phyloP scores from a whole-genome alignment of 2,329 filamentous ascomycete genomes.

The Orbilia oligospora region DNA sequence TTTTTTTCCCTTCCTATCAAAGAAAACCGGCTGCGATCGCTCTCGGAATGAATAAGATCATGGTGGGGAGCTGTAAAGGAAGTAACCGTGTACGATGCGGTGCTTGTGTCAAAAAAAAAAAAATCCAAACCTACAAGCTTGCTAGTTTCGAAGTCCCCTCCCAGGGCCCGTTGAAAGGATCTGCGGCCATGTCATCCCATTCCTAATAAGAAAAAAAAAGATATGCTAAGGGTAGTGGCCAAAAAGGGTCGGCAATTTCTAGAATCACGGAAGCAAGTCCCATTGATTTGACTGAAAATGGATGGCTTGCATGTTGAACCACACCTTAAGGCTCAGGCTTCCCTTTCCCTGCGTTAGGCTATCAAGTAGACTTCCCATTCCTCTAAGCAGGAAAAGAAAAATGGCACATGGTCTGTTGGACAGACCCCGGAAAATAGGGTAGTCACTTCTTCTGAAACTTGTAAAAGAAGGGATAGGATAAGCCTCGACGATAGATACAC shows the following conservation, averaged over 20 bases:
- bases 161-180: constrained; percentile 57
- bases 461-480: constrained; percentile 13
- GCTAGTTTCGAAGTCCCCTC: constrained; percentile 8
- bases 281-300: constrained; percentile 22
- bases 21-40: constrained; percentile 45
- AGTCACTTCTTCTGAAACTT: constrained; percentile 34
- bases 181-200: constrained; percentile 47
- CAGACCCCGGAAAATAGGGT: constrained; percentile 8
- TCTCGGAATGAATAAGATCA: constrained; percentile 38
- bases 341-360: constrained; percentile 36
- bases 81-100: constrained; percentile 59
- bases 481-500: not conserved
- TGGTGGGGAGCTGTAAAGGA: constrained; percentile 52
- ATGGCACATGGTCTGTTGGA: constrained; percentile 30
- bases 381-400: constrained; percentile 22
- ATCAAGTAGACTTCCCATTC: constrained; percentile 22
- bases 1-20: constrained; percentile 38
- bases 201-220: constrained; percentile 38
- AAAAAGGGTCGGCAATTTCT: constrained; percentile 29
- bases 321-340: constrained; percentile 34
- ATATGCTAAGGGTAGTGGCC: constrained; percentile 2
- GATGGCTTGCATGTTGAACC: constrained; percentile 29
- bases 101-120: constrained; percentile 55
- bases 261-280: constrained; percentile 30
- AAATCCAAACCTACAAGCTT: constrained; percentile 1